phyloP scores from a whole-genome alignment of 768 basidiomycete species.

The Phaeolepiota aurea region DNA sequence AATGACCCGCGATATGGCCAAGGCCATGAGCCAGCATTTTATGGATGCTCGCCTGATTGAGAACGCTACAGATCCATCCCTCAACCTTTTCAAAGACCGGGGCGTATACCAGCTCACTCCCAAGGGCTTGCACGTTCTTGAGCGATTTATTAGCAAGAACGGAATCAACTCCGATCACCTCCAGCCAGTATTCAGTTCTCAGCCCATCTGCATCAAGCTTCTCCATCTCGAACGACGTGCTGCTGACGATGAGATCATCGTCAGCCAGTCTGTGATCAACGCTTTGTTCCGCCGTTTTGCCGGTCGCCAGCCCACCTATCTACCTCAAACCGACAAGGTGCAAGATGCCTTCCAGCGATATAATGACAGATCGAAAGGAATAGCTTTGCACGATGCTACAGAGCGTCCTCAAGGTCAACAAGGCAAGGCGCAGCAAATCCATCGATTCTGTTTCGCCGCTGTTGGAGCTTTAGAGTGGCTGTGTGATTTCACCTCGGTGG shows the following conservation, averaged over 20 bases:
- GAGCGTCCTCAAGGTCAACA: conserved; percentile 55
- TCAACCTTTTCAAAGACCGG: conserved; percentile 93
- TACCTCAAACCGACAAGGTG: conserved; percentile 33
- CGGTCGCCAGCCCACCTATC: conserved; percentile 80
- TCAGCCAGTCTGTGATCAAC: conserved; percentile 89
- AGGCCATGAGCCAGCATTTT: conserved; percentile 99
- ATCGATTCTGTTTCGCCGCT: conserved; percentile 79
- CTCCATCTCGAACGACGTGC: conserved; percentile 92
- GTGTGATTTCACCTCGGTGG: conserved; percentile 93
- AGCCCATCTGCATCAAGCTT: conserved; percentile 96
- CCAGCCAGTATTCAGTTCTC: conserved; percentile 78
- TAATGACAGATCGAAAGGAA: conserved; percentile 71
- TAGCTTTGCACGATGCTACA: conserved; percentile 59
- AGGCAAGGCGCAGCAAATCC: conserved; percentile 36
- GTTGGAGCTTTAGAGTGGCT: conserved; percentile 92
- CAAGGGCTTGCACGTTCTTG: conserved; percentile 96
- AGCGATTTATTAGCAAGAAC: conserved; percentile 99
- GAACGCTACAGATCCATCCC: conserved; percentile 86
- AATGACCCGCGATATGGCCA: conserved; percentile 99
- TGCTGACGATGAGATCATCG: conserved; percentile 94
- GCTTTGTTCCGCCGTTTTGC: conserved; percentile 94
- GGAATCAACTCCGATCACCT: conserved; percentile 95
- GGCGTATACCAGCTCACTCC: conserved; percentile 94
- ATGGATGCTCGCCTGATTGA: conserved; percentile 98
- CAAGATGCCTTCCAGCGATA: conserved; percentile 65